Base-by-base conservation (phyloP, 805 yeast species). In the Candida vartiovaarae region DNA sequence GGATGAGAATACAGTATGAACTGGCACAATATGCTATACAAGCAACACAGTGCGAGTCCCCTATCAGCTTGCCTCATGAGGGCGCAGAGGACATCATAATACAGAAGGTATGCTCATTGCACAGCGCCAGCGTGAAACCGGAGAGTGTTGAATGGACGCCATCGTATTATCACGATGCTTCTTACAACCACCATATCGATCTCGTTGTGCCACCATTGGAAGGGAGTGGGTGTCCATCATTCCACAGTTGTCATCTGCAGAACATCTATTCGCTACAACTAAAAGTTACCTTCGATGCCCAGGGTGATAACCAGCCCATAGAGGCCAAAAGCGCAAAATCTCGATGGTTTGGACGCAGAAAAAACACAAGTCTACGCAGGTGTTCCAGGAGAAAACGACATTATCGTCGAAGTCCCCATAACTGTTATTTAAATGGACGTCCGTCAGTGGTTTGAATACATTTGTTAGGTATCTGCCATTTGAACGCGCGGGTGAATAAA, bases 231-330 rank as follows among this genome's bases (percentile, higher is more conserved):
- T 39, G 42, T n/a, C 41, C 43, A 3, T 51, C 56, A 0, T 54
- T 54, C 47, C 58, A 54, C 36, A 43, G 50, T 30, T 54, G 58
- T 39, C 43, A 39, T 34, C 24, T 54, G 6, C 58, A 54, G 28
- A 54, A 54, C 40, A 40, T 54, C 34, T 54, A 51, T 32, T 30
- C 43, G 3, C 39, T 52, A 6, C 23, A 48, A 3, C 25, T 54
- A 6, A 37, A 28, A 11, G 23, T 53, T 10, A n/a, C 25, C 9
- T 48, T 48, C 31, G 44, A 45, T 5, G 38, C 43, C 8, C 10
- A 32, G 38, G 15, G 10, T 4, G 29, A 25, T 32, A 25, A n/a
- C 32, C 28, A 30, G 36, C 20, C 20, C 20, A 15, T 15, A 15
- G 20, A 15, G 20, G 20, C 20, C 20, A 15, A 15, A 15, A 15